Evolutionary conservation across 2,329 filamentous ascomycete species (phyloP).

Genomic region (Stromatinia cepivora): DNA sequence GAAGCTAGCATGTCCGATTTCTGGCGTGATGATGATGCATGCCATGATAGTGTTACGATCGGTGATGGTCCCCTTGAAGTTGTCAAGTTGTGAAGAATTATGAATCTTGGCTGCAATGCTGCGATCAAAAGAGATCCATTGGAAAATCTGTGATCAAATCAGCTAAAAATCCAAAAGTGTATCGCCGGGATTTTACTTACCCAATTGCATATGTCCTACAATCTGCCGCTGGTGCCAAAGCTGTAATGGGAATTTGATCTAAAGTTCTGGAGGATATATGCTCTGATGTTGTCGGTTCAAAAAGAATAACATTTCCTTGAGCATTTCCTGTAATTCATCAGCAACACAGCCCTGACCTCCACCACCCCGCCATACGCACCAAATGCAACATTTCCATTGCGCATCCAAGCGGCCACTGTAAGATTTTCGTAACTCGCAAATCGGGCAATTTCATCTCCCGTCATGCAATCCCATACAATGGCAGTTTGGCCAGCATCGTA

Average conservation of each 20-base stretch:
- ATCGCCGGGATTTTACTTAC: conserved; percentile 48
- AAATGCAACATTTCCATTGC: conserved; percentile 94
- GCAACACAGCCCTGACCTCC: conserved; percentile 23
- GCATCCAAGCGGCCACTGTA: conserved; percentile 88
- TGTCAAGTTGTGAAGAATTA: conserved; percentile 87
- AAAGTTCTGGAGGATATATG: conserved; percentile 90
- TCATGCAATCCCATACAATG: conserved; percentile 95
- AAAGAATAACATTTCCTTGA: conserved; percentile 90
- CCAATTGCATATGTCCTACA: conserved; percentile 96
- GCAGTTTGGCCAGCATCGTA: conserved; percentile 89
- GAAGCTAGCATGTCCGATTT: conserved; percentile 98
- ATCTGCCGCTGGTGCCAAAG: conserved; percentile 83
- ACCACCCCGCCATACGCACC: conserved; percentile 56
- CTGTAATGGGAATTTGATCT: conserved; percentile 89
- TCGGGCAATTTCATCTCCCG: conserved; percentile 84
- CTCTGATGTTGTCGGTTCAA: conserved; percentile 90
- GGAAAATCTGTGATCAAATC: conserved; percentile 65
- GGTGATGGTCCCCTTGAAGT: conserved; percentile 82
- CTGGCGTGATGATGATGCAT: conserved; percentile 91
- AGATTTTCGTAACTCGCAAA: conserved; percentile 90
- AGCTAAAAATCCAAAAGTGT: conserved; percentile 21
- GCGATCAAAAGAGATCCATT: conserved; percentile 94
- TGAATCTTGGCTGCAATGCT: conserved; percentile 86
- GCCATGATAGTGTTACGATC: conserved; percentile 86
- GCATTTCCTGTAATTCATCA: conserved; percentile 66